Conservation (phyloP, 2,329 filamentous ascomycete species). For the Whalleya microplaca region DNA sequence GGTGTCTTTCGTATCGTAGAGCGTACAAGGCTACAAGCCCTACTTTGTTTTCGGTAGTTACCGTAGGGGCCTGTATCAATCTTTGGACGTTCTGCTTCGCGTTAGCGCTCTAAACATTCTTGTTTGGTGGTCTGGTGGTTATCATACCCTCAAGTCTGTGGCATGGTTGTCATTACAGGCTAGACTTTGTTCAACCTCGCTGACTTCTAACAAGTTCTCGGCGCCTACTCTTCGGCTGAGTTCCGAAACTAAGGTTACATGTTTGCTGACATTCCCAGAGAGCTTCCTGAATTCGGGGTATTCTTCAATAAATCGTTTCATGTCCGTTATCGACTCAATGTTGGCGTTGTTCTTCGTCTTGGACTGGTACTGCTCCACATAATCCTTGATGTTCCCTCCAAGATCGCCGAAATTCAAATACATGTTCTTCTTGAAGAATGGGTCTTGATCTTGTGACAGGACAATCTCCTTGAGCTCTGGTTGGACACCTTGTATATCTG, state of each 20-base stretch:
- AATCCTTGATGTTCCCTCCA: conserved; percentile 95
- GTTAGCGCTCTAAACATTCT: conserved; percentile 26
- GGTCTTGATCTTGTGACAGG: conserved; percentile 93
- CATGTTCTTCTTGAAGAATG: conserved; percentile 99
- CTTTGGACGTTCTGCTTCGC: conserved; percentile 72
- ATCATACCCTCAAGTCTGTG: conserved; percentile 78
- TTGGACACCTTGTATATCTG: conserved; percentile 79
- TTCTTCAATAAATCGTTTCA: conserved; percentile 99
- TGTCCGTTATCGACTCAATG: conserved; percentile 95
- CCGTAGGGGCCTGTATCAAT: conserved; percentile 78
- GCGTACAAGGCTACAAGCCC: conserved; percentile 93
- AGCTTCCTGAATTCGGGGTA: conserved; percentile 98
- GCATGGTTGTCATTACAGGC: conserved; percentile 96
- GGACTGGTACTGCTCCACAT: conserved; percentile 96
- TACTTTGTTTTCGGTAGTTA: conserved; percentile 82
- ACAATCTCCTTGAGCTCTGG: conserved; percentile 93
- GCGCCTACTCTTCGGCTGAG: conserved; percentile 84
- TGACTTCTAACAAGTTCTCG: conserved; percentile 90
- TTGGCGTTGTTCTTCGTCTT: conserved; percentile 97
- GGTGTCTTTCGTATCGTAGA: conserved; percentile 85
- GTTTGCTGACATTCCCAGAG: conserved; percentile 97
- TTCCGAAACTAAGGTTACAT: conserved; percentile 94
- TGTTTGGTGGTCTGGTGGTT: neutral
- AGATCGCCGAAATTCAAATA: conserved; percentile 96
- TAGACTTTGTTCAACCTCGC: conserved; percentile 93